A percentile compares a stretch with the other conserved stretches of the same genome.
Evolutionary conservation across 495 filamentous ascomycete species (phyloP).

Genomic region (Darksidea phi): DNA sequence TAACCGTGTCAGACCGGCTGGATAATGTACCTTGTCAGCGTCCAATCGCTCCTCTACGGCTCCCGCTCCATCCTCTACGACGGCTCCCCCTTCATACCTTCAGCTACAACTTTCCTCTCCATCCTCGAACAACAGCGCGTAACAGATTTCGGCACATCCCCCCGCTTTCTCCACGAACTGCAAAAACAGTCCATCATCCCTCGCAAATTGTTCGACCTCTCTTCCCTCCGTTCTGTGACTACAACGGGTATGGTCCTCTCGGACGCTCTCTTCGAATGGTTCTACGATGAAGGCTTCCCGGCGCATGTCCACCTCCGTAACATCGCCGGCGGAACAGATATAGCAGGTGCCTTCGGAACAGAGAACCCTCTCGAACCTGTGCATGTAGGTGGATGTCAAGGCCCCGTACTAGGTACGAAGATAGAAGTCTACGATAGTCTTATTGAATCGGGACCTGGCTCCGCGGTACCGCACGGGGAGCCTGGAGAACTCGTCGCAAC

Average conservation of each 20-base stretch:
- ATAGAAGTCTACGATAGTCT: conserved; percentile 64
- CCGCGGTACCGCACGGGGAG: conserved; percentile 56
- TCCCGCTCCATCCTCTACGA: conserved; percentile 67
- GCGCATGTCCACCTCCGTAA: conserved; percentile 62
- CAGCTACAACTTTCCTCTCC: conserved; percentile 57
- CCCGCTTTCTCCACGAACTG: conserved; percentile 70
- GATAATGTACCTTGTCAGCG: conserved; percentile 75
- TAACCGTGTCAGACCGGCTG: conserved; percentile 57
- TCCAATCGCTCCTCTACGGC: conserved; percentile 56
- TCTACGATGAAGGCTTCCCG: conserved; percentile 77
- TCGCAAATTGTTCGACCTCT: conserved; percentile 60
- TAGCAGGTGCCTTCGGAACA: conserved; percentile 67
- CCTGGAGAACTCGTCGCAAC: conserved; percentile 74
- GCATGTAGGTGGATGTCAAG: conserved; percentile 69
- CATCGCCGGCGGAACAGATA: conserved; percentile 76
- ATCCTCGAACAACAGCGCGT: conserved; percentile 59
- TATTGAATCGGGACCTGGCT: conserved; percentile 56
- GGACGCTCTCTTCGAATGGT: conserved; percentile 73
- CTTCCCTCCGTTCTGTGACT: conserved; percentile 56
- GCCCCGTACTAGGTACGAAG: conserved; percentile 61
- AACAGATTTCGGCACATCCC: conserved; percentile 65
- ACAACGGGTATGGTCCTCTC: conserved; percentile 78
- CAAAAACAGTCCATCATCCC: conserved; percentile 59
- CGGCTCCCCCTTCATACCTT: conserved; percentile 71
- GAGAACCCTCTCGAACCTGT: conserved; percentile 70